Evolutionary conservation across 768 basidiomycete genomes (phyloP).

Genomic region (Postia placenta): DNA sequence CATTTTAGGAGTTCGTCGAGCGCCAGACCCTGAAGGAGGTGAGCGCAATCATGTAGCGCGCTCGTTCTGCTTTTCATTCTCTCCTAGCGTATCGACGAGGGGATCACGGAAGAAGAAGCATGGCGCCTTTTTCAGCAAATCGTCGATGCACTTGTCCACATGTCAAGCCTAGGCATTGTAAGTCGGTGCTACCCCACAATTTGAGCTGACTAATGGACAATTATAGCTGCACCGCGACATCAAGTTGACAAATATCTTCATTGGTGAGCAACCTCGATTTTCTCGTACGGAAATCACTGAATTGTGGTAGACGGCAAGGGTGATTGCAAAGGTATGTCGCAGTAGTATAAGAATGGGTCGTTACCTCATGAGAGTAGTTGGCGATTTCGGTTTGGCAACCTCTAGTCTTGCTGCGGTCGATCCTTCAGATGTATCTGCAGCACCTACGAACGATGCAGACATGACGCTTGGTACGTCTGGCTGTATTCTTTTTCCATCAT

Average conservation of each 20-base stretch:
- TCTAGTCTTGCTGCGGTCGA: conserved; percentile 76
- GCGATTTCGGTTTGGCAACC: conserved; percentile 90
- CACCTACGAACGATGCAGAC: conserved; percentile 47
- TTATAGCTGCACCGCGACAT: conserved; percentile 75
- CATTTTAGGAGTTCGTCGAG: conserved; percentile 77
- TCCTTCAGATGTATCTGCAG: conserved; percentile 54
- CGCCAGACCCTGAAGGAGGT: conserved; percentile 88
- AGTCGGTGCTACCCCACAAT: no score
- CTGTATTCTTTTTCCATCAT: background rate
- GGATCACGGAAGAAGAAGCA: conserved; percentile 75
- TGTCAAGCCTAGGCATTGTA: conserved; percentile 84
- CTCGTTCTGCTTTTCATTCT: no score
- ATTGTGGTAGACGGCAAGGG: conserved; percentile 60
- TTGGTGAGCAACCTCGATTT: conserved; percentile 49
- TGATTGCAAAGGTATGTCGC: conserved; percentile 74
- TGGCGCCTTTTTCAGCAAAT: conserved; percentile 91
- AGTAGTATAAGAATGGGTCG: no score
- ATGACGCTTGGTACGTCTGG: conserved; percentile 61
- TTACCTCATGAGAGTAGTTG: conserved; percentile 49
- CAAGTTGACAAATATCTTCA: conserved; percentile 91
- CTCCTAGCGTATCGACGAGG: conserved; percentile 73
- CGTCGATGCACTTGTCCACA: conserved; percentile 83
- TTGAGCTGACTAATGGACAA: no score
- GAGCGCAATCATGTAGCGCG: no score
- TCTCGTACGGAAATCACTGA: background rate